Base-by-base conservation (phyloP, 2,329 filamentous ascomycete species). In the Beauveria medogensis region DNA sequence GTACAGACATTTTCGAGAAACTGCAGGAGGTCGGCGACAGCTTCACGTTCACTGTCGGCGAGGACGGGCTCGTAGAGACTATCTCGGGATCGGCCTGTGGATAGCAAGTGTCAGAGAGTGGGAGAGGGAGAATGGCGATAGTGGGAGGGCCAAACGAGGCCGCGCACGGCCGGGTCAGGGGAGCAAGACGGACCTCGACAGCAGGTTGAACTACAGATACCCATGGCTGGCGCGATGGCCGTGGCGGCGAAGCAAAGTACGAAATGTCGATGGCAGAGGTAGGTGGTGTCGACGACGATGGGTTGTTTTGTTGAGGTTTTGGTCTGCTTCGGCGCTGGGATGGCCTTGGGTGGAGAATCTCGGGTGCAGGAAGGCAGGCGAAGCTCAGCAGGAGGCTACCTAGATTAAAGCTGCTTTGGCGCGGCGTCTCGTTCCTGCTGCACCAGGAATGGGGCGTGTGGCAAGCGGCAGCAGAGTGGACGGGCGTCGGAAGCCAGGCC, bases 21-120 rank as follows among this genome's bases (percentile, higher is more conserved):
- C 73, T 93, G 90, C 20, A 99, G 81, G 63, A 99, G 81, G 73
- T 99, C 94, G 66, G 94, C 92, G 60, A 99, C 94, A 60, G 94
- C 94, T 79, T 97, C 94, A 70, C 94, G 86, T 78, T 99, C 94
- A 77, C 90, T 96, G 72, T 99, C 94, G 69, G 92, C 92, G 64
- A 99, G 84, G 61, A 94, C 90, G 57, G 89, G 88, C 74, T 94
- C 90, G 74, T 93, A 92, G 65, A 91, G 82, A 67, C 86, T 87
- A 82, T 93, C 90, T 75, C 87, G 87, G 75, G 88, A 84, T 77
- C 87, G 89, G 71, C 87, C 89, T 89, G 63, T 46, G 62, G 34
- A 53, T 41, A 52, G 61, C 62, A 52, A 34, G 62, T 59, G 55
- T 41, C 20, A 63, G 44, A 58, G 55, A 28, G 62, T 28, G 47